Evolutionary conservation across 768 basidiomycete genomes (phyloP), one percentile per base, ranked within the genome.

Genomic region (Lyophyllum atratum): DNA sequence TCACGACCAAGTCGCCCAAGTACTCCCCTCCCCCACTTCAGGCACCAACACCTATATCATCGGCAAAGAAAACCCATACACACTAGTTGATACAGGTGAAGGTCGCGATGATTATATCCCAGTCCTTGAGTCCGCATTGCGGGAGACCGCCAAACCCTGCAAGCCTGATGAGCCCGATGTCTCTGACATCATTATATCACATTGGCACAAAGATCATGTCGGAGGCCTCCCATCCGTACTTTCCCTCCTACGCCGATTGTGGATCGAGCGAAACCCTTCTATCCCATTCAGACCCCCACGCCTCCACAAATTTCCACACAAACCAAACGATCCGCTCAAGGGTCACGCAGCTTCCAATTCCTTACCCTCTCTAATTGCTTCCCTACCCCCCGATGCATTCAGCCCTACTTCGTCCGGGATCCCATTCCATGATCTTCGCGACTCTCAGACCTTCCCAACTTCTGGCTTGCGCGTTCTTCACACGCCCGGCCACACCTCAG

Each of bases 41-140:
- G 92, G 93, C 19, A 96, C 94, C 2, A 95, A 96, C 67, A 95
- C 93, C 1, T 97, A 96, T 66, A 76, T 97, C 59, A 64, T 95
- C 44, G 93, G 93, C 22, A 72, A 74, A 50, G 73, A 74, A 25
- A 83, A 85, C 55, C 91, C 91, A 7, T 93, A 85, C 70, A 83
- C 86, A 33, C 86, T 96, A 48, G 69, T 96, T 58, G 94, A 97
- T 72, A 88, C 92, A 0, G 93, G 86, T 11, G 88, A 95, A 70
- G 92, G 91, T 2, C 74, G 76, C 15, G 77, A 81, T 0, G 78
- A 79, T 44, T 96, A 95, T 68, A 80, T 85, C 17, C 80, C 88
- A 10, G 55, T 85, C 47, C 85, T 96, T 39, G 76, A 84, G 58
- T 75, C 79, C 14, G 85, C 86, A 22, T 75, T 93, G n/a, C 68